Evolutionary conservation across 257 asterid species (phyloP), one percentile per base, ranked within the genome.

Genomic region (Eustoma russellianum): DNA sequence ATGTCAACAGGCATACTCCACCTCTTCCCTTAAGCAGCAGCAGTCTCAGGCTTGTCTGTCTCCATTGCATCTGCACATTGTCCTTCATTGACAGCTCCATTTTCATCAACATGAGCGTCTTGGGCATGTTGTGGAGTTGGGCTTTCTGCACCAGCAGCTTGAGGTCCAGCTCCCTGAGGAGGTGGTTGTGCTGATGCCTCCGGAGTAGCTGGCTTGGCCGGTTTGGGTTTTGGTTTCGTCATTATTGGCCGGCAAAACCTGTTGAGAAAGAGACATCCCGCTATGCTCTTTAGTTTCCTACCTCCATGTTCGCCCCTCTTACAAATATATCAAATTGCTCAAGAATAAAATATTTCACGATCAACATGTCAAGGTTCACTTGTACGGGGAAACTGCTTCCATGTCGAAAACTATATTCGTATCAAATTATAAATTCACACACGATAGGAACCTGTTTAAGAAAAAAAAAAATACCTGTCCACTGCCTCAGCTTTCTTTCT

Each of bases 171-270:
- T 9, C 85, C 84, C 68, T 77, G 79, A 15, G 95, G 35, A 5
- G 88, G 33, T 13, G 83, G 53, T 14, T 85, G 79, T n/a, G 95
- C 38, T 10, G 84, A 51, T 50, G 83, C 13, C 64, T 82, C 96
- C 0, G 94, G 83, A 34, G 88, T 54, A 7, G 91, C 75, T 43
- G 91, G 87, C 62, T 83, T 86, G 18, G 83, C 78, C 0, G 97
- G 88, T 11, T 38, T 38, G 9, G 43, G 43, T 38, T 35, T 35
- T 35, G 41, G 41, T 56, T 91, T 91, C 43, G 61, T 87, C 94
- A 91, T 76, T 60, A 82, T 73, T 0, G 98, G 97, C 78, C 94
- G 64, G 73, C 94, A 82, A 11, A 77, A 55, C 83, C 98, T 91
- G 83, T 52, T 47, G 9, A 14, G 5, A 52, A 3, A 6, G 0